Conservation (phyloP, 768 basidiomycete species). For the Imleria badia region DNA sequence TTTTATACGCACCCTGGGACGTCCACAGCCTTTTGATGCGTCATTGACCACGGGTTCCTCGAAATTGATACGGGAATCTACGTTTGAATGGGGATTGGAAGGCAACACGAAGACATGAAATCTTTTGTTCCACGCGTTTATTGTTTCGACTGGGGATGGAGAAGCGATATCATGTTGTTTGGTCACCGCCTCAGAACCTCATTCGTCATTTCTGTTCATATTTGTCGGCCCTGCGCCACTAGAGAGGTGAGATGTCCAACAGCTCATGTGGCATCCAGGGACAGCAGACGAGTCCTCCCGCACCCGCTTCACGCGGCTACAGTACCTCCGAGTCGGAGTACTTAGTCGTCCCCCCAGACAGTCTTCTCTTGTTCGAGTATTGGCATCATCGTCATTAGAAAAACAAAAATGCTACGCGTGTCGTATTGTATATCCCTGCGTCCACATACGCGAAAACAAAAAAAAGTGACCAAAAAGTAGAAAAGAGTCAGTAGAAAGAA, state of each 20-base stretch:
- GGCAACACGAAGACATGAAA: background rate
- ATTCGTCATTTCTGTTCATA: too few relatives aligned
- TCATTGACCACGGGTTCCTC: background rate
- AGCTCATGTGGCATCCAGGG: slow-evolving; percentile 1
- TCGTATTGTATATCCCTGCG: slow-evolving; percentile 31
- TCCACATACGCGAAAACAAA: slow-evolving; percentile 18
- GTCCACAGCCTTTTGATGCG: slow-evolving; percentile 7
- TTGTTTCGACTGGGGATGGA: background rate
- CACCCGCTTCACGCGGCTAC: slow-evolving; percentile 10
- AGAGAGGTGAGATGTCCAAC: slow-evolving; percentile 19
- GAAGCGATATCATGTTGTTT: background rate
- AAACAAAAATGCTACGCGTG: slow-evolving; percentile 18
- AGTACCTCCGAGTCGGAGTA: background rate
- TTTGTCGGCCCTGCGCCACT: slow-evolving; percentile 7
- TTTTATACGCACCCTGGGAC: background rate
- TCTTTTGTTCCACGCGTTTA: slow-evolving; percentile 4
- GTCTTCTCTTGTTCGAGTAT: slow-evolving; percentile 3
- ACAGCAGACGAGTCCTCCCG: background rate
- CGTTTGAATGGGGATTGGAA: slow-evolving; percentile 16
- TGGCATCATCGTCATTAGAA: slow-evolving; percentile 28
- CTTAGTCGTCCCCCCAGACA: slow-evolving; percentile 18
- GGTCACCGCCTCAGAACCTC: too few relatives aligned
- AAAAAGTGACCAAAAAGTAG: slow-evolving; percentile 9
- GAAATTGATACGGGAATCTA: background rate
- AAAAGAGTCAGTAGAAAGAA: slow-evolving; percentile 16